These are phyloP conservation scores for Talaromyces adpressus DNA, from an alignment of 495 filamentous ascomycete genomes.

Conservation along the genomic window DNA sequence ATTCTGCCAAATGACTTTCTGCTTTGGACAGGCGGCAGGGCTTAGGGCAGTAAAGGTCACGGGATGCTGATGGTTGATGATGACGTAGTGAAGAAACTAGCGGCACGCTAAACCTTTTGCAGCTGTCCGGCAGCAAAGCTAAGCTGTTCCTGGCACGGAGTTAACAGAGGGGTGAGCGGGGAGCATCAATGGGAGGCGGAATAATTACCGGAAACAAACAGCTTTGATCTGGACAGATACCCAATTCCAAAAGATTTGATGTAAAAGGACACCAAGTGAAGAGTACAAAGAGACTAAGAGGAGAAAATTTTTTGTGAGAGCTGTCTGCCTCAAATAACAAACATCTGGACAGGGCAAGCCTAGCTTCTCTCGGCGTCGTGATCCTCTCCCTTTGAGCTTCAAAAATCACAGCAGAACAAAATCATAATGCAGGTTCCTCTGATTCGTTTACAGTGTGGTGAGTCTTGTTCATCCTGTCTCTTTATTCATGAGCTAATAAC, in stretches of 20 bases:
- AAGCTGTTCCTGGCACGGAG: conserved; percentile 4
- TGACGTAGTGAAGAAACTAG: conserved; percentile 3
- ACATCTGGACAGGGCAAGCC: background rate
- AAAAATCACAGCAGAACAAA: conserved; percentile 13
- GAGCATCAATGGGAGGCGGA: background rate
- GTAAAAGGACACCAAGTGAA: background rate
- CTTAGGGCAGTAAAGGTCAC: background rate
- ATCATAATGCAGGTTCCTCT: conserved; percentile 72
- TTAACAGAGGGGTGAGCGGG: background rate
- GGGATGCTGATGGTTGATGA: background rate
- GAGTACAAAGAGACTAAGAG: conserved; percentile 1
- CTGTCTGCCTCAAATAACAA: background rate
- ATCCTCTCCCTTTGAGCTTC: conserved; percentile 11
- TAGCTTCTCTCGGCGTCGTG: background rate
- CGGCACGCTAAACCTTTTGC: background rate
- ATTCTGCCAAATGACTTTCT: background rate
- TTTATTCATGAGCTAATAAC: conserved; percentile 11
- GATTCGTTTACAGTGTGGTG: conserved; percentile 88
- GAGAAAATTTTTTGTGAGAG: background rate
- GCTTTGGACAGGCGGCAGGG: background rate
- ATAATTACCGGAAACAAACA: background rate
- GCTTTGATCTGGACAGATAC: background rate
- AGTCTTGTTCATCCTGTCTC: conserved; percentile 13
- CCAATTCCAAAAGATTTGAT: background rate
- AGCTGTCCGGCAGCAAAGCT: background rate